Evolutionary conservation across 2,329 filamentous ascomycete species (phyloP).

Genomic region (Chaetomium strumarium): DNA sequence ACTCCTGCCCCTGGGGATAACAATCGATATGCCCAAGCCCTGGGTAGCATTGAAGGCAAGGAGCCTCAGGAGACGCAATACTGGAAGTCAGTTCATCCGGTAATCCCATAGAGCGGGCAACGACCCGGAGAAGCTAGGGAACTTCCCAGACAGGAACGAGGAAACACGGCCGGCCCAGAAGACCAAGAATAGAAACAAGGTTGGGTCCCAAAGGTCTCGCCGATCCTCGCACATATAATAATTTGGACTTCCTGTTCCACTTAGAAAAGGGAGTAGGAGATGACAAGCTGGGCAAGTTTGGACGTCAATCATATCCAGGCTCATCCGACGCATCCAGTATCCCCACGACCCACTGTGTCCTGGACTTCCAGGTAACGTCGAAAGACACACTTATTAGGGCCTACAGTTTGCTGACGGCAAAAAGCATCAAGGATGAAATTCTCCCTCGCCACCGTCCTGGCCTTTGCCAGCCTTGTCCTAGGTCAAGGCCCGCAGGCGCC

Average conservation of each 20-base stretch:
- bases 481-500: constrained; percentile 15
- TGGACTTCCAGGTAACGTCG: constrained; percentile 2
- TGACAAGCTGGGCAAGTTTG: not conserved
- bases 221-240: constrained; percentile 2
- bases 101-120: constrained; percentile 8
- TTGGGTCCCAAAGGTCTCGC: not conserved
- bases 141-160: not conserved
- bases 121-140: not conserved
- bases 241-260: not conserved
- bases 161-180: not conserved
- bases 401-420: not conserved
- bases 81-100: constrained; percentile 13
- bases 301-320: not conserved
- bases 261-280: not conserved
- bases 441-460: constrained; percentile 8
- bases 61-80: not conserved
- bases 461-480: constrained; percentile 14
- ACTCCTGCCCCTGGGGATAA: not conserved
- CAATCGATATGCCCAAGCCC: not conserved
- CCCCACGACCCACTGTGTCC: not conserved
- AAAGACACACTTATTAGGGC: not conserved
- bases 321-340: not conserved
- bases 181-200: constrained; percentile 6
- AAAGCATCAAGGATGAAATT: constrained; percentile 19
- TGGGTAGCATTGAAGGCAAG: constrained; percentile 11